These are phyloP conservation scores for Peniophora sp. DNA, from an alignment of 1,284 basidiomycete genomes.

Conservation along the genomic window DNA sequence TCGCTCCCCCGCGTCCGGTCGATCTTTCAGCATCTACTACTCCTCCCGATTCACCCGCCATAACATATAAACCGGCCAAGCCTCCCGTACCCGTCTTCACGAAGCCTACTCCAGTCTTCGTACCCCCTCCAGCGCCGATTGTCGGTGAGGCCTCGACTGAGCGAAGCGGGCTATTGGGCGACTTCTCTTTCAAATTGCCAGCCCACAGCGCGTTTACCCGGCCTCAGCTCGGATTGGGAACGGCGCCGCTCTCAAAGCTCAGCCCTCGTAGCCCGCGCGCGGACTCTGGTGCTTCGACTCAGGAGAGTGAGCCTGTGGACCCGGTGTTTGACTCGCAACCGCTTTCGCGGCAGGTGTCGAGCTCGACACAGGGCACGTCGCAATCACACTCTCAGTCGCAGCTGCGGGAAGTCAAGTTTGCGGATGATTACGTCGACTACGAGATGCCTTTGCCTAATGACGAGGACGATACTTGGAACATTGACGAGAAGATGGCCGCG, in stretches of 20 bases:
- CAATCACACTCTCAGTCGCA: conserved; percentile 23
- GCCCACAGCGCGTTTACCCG: conserved; percentile 31
- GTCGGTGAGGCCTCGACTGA: conserved; percentile 13
- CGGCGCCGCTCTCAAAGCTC: conserved; percentile 23
- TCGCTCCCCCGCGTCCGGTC: background rate
- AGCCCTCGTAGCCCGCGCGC: conserved; percentile 18
- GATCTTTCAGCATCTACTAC: conserved; percentile 37
- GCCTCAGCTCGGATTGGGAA: conserved; percentile 34
- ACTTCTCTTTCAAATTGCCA: conserved; percentile 14
- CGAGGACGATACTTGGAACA: conserved; percentile 67
- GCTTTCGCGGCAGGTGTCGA: conserved; percentile 19
- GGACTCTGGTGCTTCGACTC: conserved; percentile 39
- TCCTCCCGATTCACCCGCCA: conserved; percentile 49
- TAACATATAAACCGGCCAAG: conserved; percentile 17
- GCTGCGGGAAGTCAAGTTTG: conserved; percentile 12
- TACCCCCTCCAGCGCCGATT: conserved; percentile 28
- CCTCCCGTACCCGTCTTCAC: conserved; percentile 46
- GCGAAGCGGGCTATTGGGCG: conserved; percentile 5
- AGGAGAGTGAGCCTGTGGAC: conserved; percentile 43
- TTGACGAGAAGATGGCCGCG: conserved; percentile 52
- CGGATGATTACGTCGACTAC: conserved; percentile 16
- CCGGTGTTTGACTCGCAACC: conserved; percentile 41
- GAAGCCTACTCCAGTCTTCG: conserved; percentile 50
- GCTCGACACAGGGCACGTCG: conserved; percentile 49
- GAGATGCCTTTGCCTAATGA: conserved; percentile 20